Percentiles rank a stretch among this genome's conserved stretches.
phyloP scores from a whole-genome alignment of 2,329 filamentous ascomycete genomes.

The Trichoderma oligosporum region DNA sequence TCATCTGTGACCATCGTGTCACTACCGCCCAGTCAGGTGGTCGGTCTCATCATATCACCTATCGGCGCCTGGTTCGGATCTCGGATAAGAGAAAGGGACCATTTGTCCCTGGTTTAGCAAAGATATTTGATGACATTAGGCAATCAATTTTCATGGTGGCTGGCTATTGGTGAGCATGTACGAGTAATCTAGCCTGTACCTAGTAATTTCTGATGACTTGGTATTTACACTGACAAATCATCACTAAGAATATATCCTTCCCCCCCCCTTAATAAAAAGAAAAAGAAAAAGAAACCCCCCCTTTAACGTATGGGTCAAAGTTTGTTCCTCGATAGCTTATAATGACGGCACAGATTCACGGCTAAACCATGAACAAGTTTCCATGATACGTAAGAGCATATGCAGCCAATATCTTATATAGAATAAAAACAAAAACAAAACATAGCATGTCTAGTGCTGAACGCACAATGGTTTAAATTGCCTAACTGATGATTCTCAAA shows the following conservation, averaged over 20 bases:
- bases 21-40: constrained; percentile 18
- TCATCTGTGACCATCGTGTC: constrained; percentile 18
- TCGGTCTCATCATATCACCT: constrained; percentile 8
- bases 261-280: no score
- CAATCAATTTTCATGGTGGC: neutral
- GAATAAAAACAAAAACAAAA: neutral
- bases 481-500: constrained; percentile 33
- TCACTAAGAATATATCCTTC: neutral
- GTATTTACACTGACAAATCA: neutral
- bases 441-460: constrained; percentile 21
- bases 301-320: neutral
- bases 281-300: no score
- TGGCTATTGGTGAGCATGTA: neutral
- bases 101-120: constrained; percentile 5
- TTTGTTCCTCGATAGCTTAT: no score
- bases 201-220: neutral
- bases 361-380: no score
- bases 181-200: neutral
- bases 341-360: no score
- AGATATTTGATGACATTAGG: neutral
- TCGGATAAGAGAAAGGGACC: neutral
- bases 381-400: no score
- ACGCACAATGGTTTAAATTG: constrained; percentile 35
- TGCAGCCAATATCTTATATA: no score
- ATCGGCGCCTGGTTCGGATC: neutral